A percentile compares a stretch with the other conserved stretches of the same genome.
phyloP scores from a whole-genome alignment of 139 green algal genomes.

The Chlorella sp. region DNA sequence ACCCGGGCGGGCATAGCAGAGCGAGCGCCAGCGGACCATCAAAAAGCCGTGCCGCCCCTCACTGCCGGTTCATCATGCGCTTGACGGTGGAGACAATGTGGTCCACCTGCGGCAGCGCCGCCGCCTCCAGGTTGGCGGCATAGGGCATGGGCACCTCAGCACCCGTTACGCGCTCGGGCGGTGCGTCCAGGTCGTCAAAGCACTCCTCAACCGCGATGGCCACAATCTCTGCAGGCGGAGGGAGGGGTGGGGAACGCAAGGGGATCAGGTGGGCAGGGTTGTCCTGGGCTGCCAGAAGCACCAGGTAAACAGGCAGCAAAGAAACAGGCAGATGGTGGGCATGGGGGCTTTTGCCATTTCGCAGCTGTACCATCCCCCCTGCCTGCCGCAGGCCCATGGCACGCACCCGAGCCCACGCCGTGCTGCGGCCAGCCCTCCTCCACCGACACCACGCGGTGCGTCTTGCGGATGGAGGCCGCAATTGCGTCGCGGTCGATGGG shows the following conservation, averaged over 20 bases:
- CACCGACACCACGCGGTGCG: conserved; percentile 87
- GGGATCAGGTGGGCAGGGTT: too few species aligned
- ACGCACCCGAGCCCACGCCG: conserved; percentile 81
- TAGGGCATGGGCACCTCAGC: conserved; percentile 97
- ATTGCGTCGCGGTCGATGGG: conserved; percentile 95
- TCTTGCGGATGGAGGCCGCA: conserved; percentile 87
- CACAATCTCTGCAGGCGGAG: conserved; percentile 70
- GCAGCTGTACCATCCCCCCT: too few species aligned
- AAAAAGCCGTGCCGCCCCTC: too few species aligned
- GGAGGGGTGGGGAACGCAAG: not conserved
- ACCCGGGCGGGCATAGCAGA: too few species aligned
- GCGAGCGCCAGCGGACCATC: too few species aligned
- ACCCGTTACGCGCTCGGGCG: conserved; percentile 91
- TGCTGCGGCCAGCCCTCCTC: conserved; percentile 99
- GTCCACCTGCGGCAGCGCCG: conserved; percentile 82
- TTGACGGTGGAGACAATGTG: conserved; percentile 82
- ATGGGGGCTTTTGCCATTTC: too few species aligned
- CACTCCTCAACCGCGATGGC: conserved; percentile 88
- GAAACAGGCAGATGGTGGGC: too few species aligned
- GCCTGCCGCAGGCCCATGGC: too few species aligned
- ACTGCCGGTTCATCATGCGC: conserved; percentile 37
- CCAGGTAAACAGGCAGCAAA: too few species aligned
- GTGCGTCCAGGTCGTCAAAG: conserved; percentile 98
- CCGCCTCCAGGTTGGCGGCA: conserved; percentile 91
- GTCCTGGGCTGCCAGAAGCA: too few species aligned